Evolutionary conservation across 108 stramenopile genomes (phyloP).

Genomic region (Aurantiochytrium sp.): DNA sequence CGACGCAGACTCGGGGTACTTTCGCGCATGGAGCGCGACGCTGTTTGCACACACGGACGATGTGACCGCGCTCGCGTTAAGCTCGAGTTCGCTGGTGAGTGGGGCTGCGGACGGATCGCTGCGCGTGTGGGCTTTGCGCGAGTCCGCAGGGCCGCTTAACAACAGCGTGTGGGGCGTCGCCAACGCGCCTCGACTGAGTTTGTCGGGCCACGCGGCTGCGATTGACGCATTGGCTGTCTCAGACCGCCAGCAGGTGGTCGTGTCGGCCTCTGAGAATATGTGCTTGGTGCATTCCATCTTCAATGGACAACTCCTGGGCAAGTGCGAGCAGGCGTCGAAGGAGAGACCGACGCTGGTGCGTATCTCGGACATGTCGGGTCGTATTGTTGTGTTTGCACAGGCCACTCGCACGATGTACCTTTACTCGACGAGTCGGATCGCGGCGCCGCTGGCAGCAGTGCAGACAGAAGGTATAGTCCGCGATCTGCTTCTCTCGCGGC

Average conservation of each 20-base stretch:
- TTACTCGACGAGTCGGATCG: neutral
- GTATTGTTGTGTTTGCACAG: neutral
- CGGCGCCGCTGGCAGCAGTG: neutral
- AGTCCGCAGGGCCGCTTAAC: neutral
- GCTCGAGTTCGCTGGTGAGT: neutral
- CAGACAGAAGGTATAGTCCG: neutral
- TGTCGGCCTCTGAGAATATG: neutral
- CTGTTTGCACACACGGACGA: neutral
- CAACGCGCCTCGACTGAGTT: neutral
- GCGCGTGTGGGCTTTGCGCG: neutral
- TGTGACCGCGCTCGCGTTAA: neutral
- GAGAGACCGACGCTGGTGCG: neutral
- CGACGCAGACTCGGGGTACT: neutral
- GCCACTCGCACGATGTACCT: neutral
- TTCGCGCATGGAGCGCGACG: conserved; percentile 3
- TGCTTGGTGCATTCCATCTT: neutral
- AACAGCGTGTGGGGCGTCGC: neutral
- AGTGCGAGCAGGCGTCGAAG: neutral
- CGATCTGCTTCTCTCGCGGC: neutral
- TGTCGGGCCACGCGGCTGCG: neutral
- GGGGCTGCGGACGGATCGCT: neutral
- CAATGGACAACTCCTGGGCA: neutral
- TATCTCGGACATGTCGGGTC: neutral
- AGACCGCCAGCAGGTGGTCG: neutral
- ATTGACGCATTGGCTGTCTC: neutral